A percentile compares a stretch with the other conserved stretches of the same genome.
Evolutionary conservation across 106 monocot species (phyloP).

Genomic region (Acanthochlamys bracteata): DNA sequence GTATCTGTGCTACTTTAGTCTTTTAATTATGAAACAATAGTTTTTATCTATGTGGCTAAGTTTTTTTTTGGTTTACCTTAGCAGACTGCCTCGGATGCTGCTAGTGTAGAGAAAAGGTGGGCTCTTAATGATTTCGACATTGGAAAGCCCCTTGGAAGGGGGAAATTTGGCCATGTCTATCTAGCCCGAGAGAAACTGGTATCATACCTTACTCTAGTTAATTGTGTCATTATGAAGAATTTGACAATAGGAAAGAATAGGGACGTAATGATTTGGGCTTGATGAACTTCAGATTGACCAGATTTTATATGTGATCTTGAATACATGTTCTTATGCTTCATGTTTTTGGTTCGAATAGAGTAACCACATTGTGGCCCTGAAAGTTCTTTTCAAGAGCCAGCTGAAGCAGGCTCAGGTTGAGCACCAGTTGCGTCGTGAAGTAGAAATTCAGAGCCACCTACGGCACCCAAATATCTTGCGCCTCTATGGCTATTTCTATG

Average conservation of each 20-base stretch:
- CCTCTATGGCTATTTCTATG: slow-evolving; percentile 96
- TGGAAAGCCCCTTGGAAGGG: slow-evolving; percentile 90
- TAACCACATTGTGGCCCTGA: slow-evolving; percentile 88
- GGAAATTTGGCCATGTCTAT: slow-evolving; percentile 97
- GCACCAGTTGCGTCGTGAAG: slow-evolving; percentile 90
- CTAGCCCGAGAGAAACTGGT: slow-evolving; percentile 91
- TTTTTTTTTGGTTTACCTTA: not conserved
- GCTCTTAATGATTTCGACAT: slow-evolving; percentile 82
- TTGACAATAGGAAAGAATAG: too few relatives aligned
- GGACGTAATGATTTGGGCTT: too few relatives aligned
- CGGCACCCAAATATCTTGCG: slow-evolving; percentile 95
- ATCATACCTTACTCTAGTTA: too few relatives aligned
- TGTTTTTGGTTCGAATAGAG: slow-evolving; percentile 42
- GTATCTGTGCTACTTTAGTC: too few relatives aligned
- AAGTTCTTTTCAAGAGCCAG: slow-evolving; percentile 97
- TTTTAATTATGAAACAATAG: too few relatives aligned
- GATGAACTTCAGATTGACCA: too few relatives aligned
- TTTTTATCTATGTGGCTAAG: too few relatives aligned
- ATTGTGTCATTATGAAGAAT: too few relatives aligned
- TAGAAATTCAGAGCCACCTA: slow-evolving; percentile 95
- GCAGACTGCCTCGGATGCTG: slow-evolving; percentile 29
- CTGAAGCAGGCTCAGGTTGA: slow-evolving; percentile 95
- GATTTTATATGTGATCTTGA: too few relatives aligned
- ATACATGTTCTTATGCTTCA: too few relatives aligned
- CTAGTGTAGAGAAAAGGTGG: slow-evolving; percentile 68